Evolutionary conservation across 2,329 filamentous ascomycete genomes (phyloP), one percentile per base, ranked within the genome.

Genomic region (Penicillium palitans): DNA sequence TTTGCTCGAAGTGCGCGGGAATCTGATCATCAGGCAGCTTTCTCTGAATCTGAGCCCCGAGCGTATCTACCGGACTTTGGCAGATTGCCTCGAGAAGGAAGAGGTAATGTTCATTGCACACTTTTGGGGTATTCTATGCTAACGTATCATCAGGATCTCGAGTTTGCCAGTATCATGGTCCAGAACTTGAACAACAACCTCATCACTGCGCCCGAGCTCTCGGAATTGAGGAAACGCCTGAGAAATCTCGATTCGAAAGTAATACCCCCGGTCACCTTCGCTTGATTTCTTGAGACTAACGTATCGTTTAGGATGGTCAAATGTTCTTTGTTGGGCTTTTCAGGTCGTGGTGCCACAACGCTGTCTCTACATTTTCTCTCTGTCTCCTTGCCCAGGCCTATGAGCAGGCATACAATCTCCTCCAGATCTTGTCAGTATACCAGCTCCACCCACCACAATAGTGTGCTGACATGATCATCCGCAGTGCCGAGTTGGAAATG

Each of bases 81-180:
- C 95, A 27, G 95, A 99, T 68, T 97, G 95, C 66, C 90, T 99
- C 10, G 95, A 98, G 74, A 96, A 93, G 71, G 95, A 99, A 74
- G 95, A 98, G 65, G 79, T 78, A 41, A 50, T 72, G 19, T 12
- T 2, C 17, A 15, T 37, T 37, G 15, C 12, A 35, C 29, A 17
- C 2, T 21, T n/a, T 6, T 17, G 12, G 6, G 6, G 41, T 42
- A 13, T 25, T 33, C 13, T 57, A 12, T 47, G 50, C 59, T 67
- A 52, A 67, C 42, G 15, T 33, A 4, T 48, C n/a, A 21, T 4
- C 46, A 83, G 77, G 95, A 99, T 72, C 87, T 99, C 42, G 96
- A 99, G 73, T 99, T 99, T 76, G 93, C 95, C 17, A 97, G 93
- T 72, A 98, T 99, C 68, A 99, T 99, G 95, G 92, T 99, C 31